Conservation (phyloP, 177 flowering plant species). For the Vitis hybrid region DNA sequence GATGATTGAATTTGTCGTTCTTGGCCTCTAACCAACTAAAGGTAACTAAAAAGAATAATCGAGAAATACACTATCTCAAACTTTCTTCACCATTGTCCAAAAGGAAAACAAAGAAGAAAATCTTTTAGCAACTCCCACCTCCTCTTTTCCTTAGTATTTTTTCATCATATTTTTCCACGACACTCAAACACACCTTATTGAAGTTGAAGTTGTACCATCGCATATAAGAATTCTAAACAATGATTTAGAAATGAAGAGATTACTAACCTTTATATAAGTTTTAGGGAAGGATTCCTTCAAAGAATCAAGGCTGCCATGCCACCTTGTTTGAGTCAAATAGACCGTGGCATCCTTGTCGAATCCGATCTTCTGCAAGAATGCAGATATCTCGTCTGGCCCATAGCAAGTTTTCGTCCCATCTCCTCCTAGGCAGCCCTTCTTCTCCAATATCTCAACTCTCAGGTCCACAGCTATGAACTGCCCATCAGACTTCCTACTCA, state of each 20-base stretch:
- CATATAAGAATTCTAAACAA: not conserved
- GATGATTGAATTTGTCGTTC: no score
- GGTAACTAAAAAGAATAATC: no score
- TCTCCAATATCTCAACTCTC: slow-evolving; percentile 72
- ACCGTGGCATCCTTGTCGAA: slow-evolving; percentile 65
- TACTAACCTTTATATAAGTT: slow-evolving; percentile 74
- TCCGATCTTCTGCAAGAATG: slow-evolving; percentile 69
- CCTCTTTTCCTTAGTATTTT: no score
- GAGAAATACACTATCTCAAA: no score
- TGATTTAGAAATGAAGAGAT: not conserved
- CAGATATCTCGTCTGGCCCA: slow-evolving; percentile 64
- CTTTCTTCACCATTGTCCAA: no score
- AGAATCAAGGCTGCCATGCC: slow-evolving; percentile 68
- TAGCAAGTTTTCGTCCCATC: slow-evolving; percentile 58
- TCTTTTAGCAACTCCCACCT: no score
- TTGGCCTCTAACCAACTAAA: no score
- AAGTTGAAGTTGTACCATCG: not conserved
- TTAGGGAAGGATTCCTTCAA: slow-evolving; percentile 78
- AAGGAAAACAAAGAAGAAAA: no score
- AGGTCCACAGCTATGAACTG: slow-evolving; percentile 84
- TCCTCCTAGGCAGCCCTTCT: slow-evolving; percentile 64
- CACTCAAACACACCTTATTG: not conserved
- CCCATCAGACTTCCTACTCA: slow-evolving; percentile 70
- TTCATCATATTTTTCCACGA: no score
- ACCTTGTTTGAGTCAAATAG: slow-evolving; percentile 72